These are phyloP conservation scores for Phyllosticta citriasiana DNA, from an alignment of 2,329 filamentous ascomycete genomes.

Conservation along the genomic window DNA sequence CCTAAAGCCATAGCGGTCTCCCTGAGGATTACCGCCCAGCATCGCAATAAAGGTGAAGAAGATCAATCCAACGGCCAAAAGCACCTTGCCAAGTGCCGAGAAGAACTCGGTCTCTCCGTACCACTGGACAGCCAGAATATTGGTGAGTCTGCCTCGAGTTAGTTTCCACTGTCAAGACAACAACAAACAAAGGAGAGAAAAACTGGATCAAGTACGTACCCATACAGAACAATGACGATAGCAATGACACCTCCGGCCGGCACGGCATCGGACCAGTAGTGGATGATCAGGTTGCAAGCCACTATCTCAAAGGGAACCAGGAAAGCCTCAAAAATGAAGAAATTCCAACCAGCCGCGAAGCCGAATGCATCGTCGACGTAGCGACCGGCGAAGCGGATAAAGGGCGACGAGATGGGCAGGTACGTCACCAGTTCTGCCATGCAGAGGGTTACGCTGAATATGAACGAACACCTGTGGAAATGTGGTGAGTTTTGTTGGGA, in stretches of 20 bases:
- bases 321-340: slow-evolving; percentile 59
- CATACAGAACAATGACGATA: slow-evolving; percentile 58
- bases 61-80: slow-evolving; percentile 56
- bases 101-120: slow-evolving; percentile 75
- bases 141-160: slow-evolving; percentile 49
- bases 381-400: slow-evolving; percentile 66
- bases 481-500: slow-evolving; percentile 1
- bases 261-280: slow-evolving; percentile 59
- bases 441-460: slow-evolving; percentile 32
- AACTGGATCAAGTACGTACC: slow-evolving; percentile 37
- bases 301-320: slow-evolving; percentile 60
- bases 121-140: slow-evolving; percentile 60
- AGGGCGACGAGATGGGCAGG: slow-evolving; percentile 65
- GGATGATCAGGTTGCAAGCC: slow-evolving; percentile 62
- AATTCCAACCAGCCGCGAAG: slow-evolving; percentile 64
- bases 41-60: slow-evolving; percentile 77
- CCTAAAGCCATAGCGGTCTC: slow-evolving; percentile 65
- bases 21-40: slow-evolving; percentile 68
- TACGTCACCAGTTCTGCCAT: slow-evolving; percentile 72
- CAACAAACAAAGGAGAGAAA: slow-evolving; percentile 18
- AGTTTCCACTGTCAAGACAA: slow-evolving; percentile 31
- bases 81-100: slow-evolving; percentile 66
- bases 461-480: slow-evolving; percentile 30
- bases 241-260: slow-evolving; percentile 51
- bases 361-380: slow-evolving; percentile 69